These are phyloP conservation scores for Taiozyma sp. DNA, from an alignment of 1,139 yeast species.

Conservation along the genomic window DNA sequence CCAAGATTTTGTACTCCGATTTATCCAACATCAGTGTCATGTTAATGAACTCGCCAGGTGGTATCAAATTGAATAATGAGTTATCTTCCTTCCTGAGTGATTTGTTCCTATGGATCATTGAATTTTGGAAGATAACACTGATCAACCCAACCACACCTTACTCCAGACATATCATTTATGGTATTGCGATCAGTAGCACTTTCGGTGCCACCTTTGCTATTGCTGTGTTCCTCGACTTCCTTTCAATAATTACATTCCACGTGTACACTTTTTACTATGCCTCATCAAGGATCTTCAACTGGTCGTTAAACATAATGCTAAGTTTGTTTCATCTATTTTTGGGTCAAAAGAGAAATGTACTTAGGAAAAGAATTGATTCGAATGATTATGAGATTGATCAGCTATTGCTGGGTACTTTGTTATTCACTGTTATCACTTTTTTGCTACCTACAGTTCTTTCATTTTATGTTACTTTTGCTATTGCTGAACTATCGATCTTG, in stretches of 20 bases:
- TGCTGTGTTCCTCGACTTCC: slow-evolving; percentile 59
- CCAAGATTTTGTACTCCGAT: slow-evolving; percentile 29
- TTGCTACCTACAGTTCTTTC: slow-evolving; percentile 84
- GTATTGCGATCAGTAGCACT: slow-evolving; percentile 38
- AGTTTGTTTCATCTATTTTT: slow-evolving; percentile 82
- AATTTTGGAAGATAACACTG: slow-evolving; percentile 48
- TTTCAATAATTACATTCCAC: slow-evolving; percentile 63
- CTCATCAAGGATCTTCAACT: slow-evolving; percentile 69
- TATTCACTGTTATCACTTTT: slow-evolving; percentile 75
- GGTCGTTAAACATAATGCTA: slow-evolving; percentile 62
- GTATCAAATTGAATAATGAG: slow-evolving; percentile 85
- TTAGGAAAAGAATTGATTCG: slow-evolving; percentile 85
- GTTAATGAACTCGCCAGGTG: slow-evolving; percentile 91
- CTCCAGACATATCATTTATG: slow-evolving; percentile 27
- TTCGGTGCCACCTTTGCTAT: slow-evolving; percentile 68
- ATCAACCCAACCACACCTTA: slow-evolving; percentile 28
- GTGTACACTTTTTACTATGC: slow-evolving; percentile 73
- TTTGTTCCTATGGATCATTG: slow-evolving; percentile 77
- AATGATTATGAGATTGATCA: slow-evolving; percentile 81
- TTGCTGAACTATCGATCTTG: slow-evolving; percentile 48
- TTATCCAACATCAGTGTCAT: slow-evolving; percentile 52
- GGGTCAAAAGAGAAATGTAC: slow-evolving; percentile 81
- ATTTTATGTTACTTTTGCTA: slow-evolving; percentile 72
- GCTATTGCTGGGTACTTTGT: slow-evolving; percentile 76
- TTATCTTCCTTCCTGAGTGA: slow-evolving; percentile 85